Evolutionary conservation across 139 green algal genomes (phyloP).

Genomic region (Limnomonas spitsbergensis): DNA sequence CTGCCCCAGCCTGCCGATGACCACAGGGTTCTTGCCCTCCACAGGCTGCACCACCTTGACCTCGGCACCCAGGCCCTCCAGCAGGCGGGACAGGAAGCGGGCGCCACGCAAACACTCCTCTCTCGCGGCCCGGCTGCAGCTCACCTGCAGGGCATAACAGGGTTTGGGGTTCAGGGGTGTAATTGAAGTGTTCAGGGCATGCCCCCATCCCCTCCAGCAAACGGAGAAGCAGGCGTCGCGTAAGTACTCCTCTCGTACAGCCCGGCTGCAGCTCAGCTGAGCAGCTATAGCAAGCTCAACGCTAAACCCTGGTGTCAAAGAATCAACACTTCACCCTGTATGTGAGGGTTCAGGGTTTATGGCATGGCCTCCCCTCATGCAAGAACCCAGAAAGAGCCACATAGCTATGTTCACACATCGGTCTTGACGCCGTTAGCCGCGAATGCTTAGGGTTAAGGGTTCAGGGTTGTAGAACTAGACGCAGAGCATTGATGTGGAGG

Average conservation of each 20-base stretch:
- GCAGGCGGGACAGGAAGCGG: conserved; percentile 81
- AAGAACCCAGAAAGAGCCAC: too few relatives aligned
- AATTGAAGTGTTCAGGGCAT: not conserved
- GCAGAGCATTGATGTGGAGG: too few relatives aligned
- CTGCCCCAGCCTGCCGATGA: conserved; percentile 77
- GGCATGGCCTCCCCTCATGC: too few relatives aligned
- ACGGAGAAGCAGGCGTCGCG: not conserved
- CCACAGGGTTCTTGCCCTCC: conserved; percentile 85
- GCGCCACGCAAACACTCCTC: conserved; percentile 87
- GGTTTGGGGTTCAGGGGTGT: not conserved
- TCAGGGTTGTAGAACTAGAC: too few relatives aligned
- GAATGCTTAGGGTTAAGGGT: too few relatives aligned
- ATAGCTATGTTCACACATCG: too few relatives aligned
- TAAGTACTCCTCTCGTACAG: not conserved
- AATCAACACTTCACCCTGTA: not conserved
- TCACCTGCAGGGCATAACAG: conserved; percentile 47
- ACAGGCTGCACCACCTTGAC: conserved; percentile 55
- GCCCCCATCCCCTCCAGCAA: not conserved
- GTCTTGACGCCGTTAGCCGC: too few relatives aligned
- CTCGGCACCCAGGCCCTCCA: conserved; percentile 84
- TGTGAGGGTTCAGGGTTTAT: too few relatives aligned
- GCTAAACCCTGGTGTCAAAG: not conserved
- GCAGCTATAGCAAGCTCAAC: not conserved
- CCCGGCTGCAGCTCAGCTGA: too few relatives aligned
- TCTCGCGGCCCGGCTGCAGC: conserved; percentile 42